Percentiles rank a stretch among this genome's conserved stretches.
Conservation (phyloP, 208 protist species). For the Tritrichomonas musculus region DNA sequence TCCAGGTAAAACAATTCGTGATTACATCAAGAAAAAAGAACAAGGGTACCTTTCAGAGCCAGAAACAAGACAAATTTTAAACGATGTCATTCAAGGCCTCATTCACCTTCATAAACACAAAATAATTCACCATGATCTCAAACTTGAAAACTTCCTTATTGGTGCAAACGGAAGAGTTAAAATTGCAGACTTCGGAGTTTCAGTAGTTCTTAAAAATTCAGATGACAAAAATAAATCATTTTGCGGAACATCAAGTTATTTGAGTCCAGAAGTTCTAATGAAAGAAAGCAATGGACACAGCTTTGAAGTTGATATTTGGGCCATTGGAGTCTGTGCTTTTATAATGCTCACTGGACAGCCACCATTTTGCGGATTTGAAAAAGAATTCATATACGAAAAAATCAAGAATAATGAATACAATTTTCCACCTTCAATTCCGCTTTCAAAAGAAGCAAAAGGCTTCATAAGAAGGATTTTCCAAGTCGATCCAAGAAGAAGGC, state of each 20-base stretch:
- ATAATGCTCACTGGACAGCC: slow-evolving; percentile 71
- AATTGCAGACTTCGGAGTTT: slow-evolving; percentile 83
- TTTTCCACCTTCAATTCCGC: slow-evolving; percentile 66
- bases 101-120: slow-evolving; percentile 34
- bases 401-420: slow-evolving; percentile 78
- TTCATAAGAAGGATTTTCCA: slow-evolving; percentile 71
- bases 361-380: slow-evolving; percentile 88
- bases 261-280: slow-evolving; percentile 36
- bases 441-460: slow-evolving; percentile 64
- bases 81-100: background rate
- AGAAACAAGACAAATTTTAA: background rate
- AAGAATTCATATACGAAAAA: slow-evolving; percentile 83
- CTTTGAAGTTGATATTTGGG: no score
- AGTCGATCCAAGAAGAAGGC: slow-evolving; percentile 62
- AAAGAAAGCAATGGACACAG: slow-evolving; percentile 62
- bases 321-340: slow-evolving; percentile 88
- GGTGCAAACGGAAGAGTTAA: slow-evolving; percentile 69
- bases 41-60: background rate
- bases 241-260: slow-evolving; percentile 42
- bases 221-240: slow-evolving; percentile 69
- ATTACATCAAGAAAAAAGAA: no score
- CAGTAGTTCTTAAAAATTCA: slow-evolving; percentile 69
- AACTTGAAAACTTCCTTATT: slow-evolving; percentile 87
- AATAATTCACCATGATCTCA: slow-evolving; percentile 90
- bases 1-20: no score